A percentile compares a stretch with the other conserved stretches of the same genome.
These are phyloP conservation scores for Osmanthus fragrans DNA, from an alignment of 257 asterid genomes.

Conservation along the genomic window DNA sequence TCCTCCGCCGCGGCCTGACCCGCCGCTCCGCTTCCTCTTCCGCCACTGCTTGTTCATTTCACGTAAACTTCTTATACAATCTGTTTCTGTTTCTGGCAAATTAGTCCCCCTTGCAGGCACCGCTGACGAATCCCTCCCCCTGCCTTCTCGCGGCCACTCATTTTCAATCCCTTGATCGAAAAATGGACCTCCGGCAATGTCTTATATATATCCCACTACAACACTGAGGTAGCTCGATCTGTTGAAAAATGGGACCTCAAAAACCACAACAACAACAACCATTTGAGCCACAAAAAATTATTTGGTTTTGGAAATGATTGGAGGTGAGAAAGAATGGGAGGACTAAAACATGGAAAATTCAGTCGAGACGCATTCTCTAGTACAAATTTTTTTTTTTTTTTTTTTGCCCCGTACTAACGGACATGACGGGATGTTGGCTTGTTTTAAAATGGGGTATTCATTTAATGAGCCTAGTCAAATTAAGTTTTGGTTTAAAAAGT, in stretches of 20 bases:
- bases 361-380: no score
- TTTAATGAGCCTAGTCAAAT: no score
- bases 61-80: slow-evolving; percentile 67
- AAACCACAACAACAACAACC: neutral
- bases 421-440: no score
- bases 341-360: slow-evolving; percentile 56
- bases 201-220: slow-evolving; percentile 65
- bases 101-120: slow-evolving; percentile 74
- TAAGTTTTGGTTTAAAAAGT: no score
- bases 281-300: neutral
- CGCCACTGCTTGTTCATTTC: slow-evolving; percentile 82
- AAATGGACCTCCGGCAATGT: slow-evolving; percentile 41
- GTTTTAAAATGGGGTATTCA: no score
- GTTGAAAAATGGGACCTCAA: slow-evolving; percentile 64
- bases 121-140: slow-evolving; percentile 57
- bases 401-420: no score
- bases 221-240: slow-evolving; percentile 54
- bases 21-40: slow-evolving; percentile 45
- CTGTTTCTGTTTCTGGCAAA: slow-evolving; percentile 51
- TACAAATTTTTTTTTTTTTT: no score
- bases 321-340: slow-evolving; percentile 62
- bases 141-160: slow-evolving; percentile 57
- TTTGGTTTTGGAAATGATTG: slow-evolving; percentile 19
- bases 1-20: slow-evolving; percentile 57
- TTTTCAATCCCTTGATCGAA: slow-evolving; percentile 42